Conservation (phyloP, 2,329 filamentous ascomycete genomes). For the Didymella glomerata region DNA sequence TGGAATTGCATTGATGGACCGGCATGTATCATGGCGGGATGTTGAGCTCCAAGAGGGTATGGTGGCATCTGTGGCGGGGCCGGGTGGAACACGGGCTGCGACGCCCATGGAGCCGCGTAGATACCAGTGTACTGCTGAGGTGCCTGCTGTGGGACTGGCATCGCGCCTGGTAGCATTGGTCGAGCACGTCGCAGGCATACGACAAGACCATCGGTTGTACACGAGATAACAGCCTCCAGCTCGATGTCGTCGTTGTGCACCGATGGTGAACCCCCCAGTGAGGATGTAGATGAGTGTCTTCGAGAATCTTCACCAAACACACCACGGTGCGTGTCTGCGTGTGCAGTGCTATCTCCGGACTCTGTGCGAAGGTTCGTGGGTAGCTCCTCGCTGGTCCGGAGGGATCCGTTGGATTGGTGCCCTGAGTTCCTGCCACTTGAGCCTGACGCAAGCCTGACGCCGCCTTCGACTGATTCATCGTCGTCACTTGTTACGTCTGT, state of each 20-base stretch:
- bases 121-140: constrained; percentile 59
- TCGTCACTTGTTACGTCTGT: constrained; percentile 60
- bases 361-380: constrained; percentile 49
- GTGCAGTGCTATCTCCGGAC: constrained; percentile 58
- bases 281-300: constrained; percentile 42
- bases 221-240: constrained; percentile 89
- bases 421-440: constrained; percentile 13
- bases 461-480: constrained; percentile 59
- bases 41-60: constrained; percentile 47
- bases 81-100: constrained; percentile 66
- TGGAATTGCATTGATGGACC: constrained; percentile 54
- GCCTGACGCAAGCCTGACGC: constrained; percentile 33
- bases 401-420: constrained; percentile 25
- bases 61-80: constrained; percentile 50
- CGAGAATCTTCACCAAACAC: constrained; percentile 40
- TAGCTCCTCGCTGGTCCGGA: constrained; percentile 31
- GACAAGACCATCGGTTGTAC: constrained; percentile 86
- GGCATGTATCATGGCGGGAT: constrained; percentile 57
- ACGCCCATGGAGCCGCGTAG: constrained; percentile 82
- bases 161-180: constrained; percentile 66
- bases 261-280: constrained; percentile 34
- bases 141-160: constrained; percentile 34
- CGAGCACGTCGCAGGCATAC: constrained; percentile 80
- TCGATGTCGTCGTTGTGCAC: constrained; percentile 64
- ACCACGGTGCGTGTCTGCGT: constrained; percentile 45